phyloP scores from a whole-genome alignment of 257 asterid species.

The Nicotiana paniculata region DNA sequence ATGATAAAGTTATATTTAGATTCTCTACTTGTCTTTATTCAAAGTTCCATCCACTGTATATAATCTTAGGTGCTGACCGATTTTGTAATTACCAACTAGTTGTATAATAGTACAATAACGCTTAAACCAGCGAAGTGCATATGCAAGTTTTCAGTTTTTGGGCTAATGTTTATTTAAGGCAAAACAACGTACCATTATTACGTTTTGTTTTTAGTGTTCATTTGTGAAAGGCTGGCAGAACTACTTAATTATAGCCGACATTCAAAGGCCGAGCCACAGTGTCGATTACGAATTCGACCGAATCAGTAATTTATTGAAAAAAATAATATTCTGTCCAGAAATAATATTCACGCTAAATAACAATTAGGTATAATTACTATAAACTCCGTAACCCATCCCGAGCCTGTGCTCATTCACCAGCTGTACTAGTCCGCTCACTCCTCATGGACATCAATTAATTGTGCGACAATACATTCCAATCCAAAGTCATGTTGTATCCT shows the following conservation, averaged over 20 bases:
- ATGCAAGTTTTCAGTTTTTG: not conserved
- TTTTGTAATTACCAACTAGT: not conserved
- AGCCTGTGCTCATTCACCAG: too few species aligned
- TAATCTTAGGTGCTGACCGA: not conserved
- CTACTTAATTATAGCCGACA: not conserved
- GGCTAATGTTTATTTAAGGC: not conserved
- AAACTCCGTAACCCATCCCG: too few species aligned
- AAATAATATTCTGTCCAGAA: too few species aligned
- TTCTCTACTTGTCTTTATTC: not conserved
- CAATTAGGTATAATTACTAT: too few species aligned
- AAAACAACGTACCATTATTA: not conserved
- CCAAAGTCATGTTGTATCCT: too few species aligned
- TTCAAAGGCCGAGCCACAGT: too few species aligned
- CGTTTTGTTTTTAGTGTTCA: not conserved
- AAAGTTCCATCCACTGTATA: not conserved
- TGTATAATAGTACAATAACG: not conserved
- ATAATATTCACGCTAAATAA: too few species aligned
- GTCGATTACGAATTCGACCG: accelerated
- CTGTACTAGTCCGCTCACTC: too few species aligned
- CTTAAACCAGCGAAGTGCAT: not conserved
- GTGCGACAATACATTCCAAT: too few species aligned
- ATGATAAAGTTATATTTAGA: not conserved
- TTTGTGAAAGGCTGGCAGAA: not conserved
- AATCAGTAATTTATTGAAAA: too few species aligned
- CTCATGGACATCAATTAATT: too few species aligned